Base-by-base conservation (phyloP, 495 filamentous ascomycete genomes). In the Hypoxylon trugodes region DNA sequence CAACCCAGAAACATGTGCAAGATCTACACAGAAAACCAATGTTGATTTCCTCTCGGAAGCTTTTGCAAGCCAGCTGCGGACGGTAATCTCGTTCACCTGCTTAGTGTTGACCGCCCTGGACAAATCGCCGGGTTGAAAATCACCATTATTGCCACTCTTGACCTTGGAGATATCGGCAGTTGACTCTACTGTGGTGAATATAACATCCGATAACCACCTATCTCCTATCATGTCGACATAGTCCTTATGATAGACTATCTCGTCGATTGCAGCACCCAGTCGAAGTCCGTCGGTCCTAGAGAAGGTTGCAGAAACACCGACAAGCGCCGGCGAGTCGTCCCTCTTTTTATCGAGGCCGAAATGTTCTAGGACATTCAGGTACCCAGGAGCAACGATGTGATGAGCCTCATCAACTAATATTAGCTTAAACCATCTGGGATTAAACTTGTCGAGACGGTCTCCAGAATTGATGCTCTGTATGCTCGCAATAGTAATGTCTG, bases 341-440 rank as follows among this genome's bases (percentile, higher is more conserved):
- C 69, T 75, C 61, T 82, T 73, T 37, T 82, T 71, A 30, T 81
- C 72, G 35, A 97, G 81, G 0, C 87, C 85, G 71, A 98, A 92
- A 74, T 99, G 83, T 1, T 80, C 76, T 52, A 99, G 74, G 1
- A 84, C 82, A 24, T 78, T 81, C 58, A 94, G 78, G 69, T 97
- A 99, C 28, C 84, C 83, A 6, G 83, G 79, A 4, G 94, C 90
- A 26, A 96, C 93, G 45, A 98, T 97, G 75, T 98, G 95, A 76
- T 99, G 95, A n/a, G 92, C 94, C 72, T 99, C 95, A 66, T 99
- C 95, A 5, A 99, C 94, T 10, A 99, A 81, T 2, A 99, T 76
- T 0, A 99, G 84, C 72, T 99, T 99, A 80, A 94, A 97, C 16
- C 75, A 74, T 1, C 58, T 73, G 0, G 93, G 90, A 57, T 97